Base-by-base conservation (phyloP, 1,284 basidiomycete genomes). In the Cutaneotrichosporon sp. region DNA sequence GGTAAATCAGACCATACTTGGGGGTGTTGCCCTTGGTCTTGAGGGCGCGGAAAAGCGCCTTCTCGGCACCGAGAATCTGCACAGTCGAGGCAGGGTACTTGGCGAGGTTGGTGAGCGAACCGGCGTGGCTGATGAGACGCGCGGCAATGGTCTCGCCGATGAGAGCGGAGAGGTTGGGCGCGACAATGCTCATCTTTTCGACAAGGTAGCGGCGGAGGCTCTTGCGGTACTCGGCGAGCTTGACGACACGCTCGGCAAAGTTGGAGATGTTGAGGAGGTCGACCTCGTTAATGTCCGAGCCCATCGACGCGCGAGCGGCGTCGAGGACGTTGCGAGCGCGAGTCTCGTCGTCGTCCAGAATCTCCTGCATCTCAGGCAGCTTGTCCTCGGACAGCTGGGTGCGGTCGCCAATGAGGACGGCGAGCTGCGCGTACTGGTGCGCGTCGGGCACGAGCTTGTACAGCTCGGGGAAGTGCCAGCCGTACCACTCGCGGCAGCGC, bases 391-490 rank as follows among this genome's bases (percentile, higher is more conserved):
- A 56, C n/a, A 74, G 57, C 35, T 74, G 72, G 44, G 78, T 73
- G 80, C 97, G 96, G 77, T 93, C 85, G 34, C 91, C 90, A 64
- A 98, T 91, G 70, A 92, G 86, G 64, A 87, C 84, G 12, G 85
- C 89, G 15, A 87, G 82, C 30, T 81, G 82, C n/a, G 93, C 92
- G 74, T 97, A 99, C 69, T 88, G 86, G 56, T 94, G 86, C 74
- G 96, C 96, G 77, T 98, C 96, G 55, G 92, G 84, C 1, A 97
- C 91, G 66, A 98, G 80, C 67, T 84, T 87, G 78, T 96, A 84
- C 61, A 98, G 87, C 78, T 99, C 96, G 47, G 94, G 94, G 80
- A 97, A 99, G 76, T 98, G 96, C 81, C 96, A 98, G n/a, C 96
- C 94, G 76, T 98, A 98, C 96, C 96, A 98, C 75, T 98, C 94